Base-by-base conservation (phyloP, 371 early-diverging fungal genomes). In the Circinella umbellata region DNA sequence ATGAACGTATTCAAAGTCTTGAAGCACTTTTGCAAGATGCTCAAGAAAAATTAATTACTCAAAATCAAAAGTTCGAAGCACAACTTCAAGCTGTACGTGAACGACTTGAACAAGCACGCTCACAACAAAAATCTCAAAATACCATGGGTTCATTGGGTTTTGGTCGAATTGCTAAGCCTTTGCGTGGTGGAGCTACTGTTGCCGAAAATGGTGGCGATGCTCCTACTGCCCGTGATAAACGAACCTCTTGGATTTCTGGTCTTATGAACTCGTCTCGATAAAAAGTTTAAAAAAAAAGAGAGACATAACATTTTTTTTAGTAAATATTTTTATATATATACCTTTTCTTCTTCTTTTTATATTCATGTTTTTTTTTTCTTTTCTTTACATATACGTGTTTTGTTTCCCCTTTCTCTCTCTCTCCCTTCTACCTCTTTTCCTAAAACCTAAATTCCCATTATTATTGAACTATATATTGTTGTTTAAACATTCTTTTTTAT, bases 1-100 rank as follows among this genome's bases (percentile, higher is more conserved):
- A 95, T 74, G 98, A 98, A 79, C 93, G 98, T 67, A 97, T 99
- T 66, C 87, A 90, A 69, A 93, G 90, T 62, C 80, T 99, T 70
- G 98, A 99, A 79, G 62, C 80, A n/a, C 80, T 95, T 37, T 76
- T 98, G 68, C 91, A 94, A 75, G 95, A 96, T 69, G 83, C 88
- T 34, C 90, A 88, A 77, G 90, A 87, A 72, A 90, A 92, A 68
- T 72, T 88, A 71, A 89, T 92, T 15, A 81, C 86, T 69, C 95
- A 94, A 79, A 93, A 93, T 74, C 93, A 92, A 80, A 93, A 92
- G 86, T 90, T 91, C 61, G 85, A 76, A 67, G 69, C 69, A 14
- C 69, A 71, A 37, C 46, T 75, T 57, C 64, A 66, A 63, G 87
- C 89, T 36, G 84, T 91, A 69, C 85, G 92, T 61, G 94, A 94